Evolutionary conservation across 2,329 filamentous ascomycete species (phyloP).

Genomic region (Fusarium miscanthi): DNA sequence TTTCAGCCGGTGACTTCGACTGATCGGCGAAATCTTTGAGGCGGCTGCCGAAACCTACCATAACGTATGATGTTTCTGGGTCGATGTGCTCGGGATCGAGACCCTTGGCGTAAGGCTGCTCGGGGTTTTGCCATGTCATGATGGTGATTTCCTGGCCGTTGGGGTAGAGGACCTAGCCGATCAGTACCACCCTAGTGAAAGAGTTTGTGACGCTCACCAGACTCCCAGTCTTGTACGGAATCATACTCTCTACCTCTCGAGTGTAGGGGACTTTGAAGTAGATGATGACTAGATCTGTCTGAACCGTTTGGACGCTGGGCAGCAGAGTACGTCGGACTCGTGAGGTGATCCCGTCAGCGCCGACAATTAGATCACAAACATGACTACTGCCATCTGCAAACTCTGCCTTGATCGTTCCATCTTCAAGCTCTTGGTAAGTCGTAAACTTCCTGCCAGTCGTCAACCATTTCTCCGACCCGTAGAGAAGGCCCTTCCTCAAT

Average conservation of each 20-base stretch:
- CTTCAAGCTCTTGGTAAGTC: neutral
- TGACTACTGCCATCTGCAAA: neutral
- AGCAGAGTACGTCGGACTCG: neutral
- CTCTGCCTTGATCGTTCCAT: neutral
- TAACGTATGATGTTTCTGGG: neutral
- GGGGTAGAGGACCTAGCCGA: neutral
- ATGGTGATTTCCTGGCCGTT: conserved; percentile 3
- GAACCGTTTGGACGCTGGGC: neutral
- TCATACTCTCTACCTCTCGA: neutral
- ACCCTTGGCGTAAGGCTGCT: neutral
- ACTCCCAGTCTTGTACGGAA: neutral
- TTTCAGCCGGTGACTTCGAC: neutral
- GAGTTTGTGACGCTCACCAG: neutral
- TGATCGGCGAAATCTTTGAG: neutral
- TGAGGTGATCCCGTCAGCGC: neutral
- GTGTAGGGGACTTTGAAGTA: neutral
- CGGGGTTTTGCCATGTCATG: neutral
- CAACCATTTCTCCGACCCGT: neutral
- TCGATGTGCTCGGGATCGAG: neutral
- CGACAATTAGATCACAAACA: neutral
- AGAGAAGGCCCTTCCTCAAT: neutral
- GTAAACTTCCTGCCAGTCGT: neutral
- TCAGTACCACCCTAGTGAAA: neutral
- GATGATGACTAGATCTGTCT: neutral
- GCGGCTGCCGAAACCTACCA: neutral